Evolutionary conservation across 2,329 filamentous ascomycete species (phyloP).

Genomic region (Penicillium brevicompactum): DNA sequence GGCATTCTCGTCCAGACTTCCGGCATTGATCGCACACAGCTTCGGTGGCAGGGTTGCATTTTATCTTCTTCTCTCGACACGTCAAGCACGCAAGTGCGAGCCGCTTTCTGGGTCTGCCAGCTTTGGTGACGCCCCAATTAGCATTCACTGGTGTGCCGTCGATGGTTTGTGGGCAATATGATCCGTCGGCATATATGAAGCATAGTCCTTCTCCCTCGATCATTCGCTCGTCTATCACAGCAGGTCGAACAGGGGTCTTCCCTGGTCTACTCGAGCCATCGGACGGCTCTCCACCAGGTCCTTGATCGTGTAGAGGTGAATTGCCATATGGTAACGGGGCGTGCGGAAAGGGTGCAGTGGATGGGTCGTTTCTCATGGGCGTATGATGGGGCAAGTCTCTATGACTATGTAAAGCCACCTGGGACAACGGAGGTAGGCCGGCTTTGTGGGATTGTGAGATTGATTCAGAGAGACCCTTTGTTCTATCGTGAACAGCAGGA

Average conservation of each 20-base stretch:
- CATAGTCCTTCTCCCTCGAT: slow-evolving; percentile 77
- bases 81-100: slow-evolving; percentile 91
- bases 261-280: slow-evolving; percentile 15
- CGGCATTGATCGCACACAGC: slow-evolving; percentile 79
- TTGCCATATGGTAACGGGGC: slow-evolving; percentile 19
- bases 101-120: slow-evolving; percentile 87
- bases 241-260: slow-evolving; percentile 27
- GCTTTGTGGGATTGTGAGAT: slow-evolving; percentile 20
- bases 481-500: slow-evolving; percentile 17
- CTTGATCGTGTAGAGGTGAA: slow-evolving; percentile 16
- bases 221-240: slow-evolving; percentile 45
- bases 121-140: slow-evolving; percentile 91
- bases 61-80: slow-evolving; percentile 96
- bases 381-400: slow-evolving; percentile 24
- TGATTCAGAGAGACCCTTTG: slow-evolving; percentile 20
- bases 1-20: slow-evolving; percentile 84
- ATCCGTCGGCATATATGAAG: slow-evolving; percentile 84
- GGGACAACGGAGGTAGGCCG: slow-evolving; percentile 34
- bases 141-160: slow-evolving; percentile 87
- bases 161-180: slow-evolving; percentile 78
- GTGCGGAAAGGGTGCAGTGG: slow-evolving; percentile 22
- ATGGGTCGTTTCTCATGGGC: slow-evolving; percentile 20
- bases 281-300: slow-evolving; percentile 13
- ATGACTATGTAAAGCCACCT: slow-evolving; percentile 29
- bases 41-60: slow-evolving; percentile 72